Percentiles rank a stretch among this genome's conserved stretches.
Conservation (phyloP, 192 early-diverging fungal genomes). For the Coemansia brasiliensis region DNA sequence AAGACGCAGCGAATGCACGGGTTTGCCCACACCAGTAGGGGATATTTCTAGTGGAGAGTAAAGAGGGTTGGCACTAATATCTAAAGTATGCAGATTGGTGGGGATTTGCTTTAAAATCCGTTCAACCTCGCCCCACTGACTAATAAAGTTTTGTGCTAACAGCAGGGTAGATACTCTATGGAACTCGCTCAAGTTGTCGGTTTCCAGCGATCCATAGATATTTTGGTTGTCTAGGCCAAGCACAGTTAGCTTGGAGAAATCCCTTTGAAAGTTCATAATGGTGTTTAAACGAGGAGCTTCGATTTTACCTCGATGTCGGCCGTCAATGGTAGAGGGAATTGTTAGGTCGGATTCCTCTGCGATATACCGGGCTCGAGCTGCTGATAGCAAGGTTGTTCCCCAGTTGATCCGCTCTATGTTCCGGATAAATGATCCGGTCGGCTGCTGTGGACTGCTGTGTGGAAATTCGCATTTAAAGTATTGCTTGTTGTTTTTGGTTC, state of each 20-base stretch:
- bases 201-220: slow-evolving; percentile 1
- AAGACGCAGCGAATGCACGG: neutral
- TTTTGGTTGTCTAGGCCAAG: slow-evolving; percentile 17
- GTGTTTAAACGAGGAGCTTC: slow-evolving; percentile 35
- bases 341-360: neutral
- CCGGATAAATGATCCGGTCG: slow-evolving; percentile 34
- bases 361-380: slow-evolving; percentile 22
- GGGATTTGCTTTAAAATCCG: slow-evolving; percentile 14
- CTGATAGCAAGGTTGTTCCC: slow-evolving; percentile 27
- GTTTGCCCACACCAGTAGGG: no score
- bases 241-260: slow-evolving; percentile 1
- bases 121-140: slow-evolving; percentile 11
- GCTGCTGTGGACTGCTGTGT: neutral
- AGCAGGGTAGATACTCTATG: slow-evolving; percentile 10
- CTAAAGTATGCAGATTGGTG: slow-evolving; percentile 12
- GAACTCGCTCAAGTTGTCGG: neutral
- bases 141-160: slow-evolving; percentile 34
- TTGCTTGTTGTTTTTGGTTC: slow-evolving; percentile 17
- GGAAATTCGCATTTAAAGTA: slow-evolving; percentile 33
- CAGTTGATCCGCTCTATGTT: slow-evolving; percentile 27
- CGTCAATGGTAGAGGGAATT: slow-evolving; percentile 26
- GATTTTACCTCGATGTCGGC: slow-evolving; percentile 28
- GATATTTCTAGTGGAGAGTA: neutral
- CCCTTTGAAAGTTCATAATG: slow-evolving; percentile 18
- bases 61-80: slow-evolving; percentile 28